These are phyloP conservation scores for Trichoderma aggressivum DNA, from an alignment of 2,329 filamentous ascomycete species.

Conservation along the genomic window DNA sequence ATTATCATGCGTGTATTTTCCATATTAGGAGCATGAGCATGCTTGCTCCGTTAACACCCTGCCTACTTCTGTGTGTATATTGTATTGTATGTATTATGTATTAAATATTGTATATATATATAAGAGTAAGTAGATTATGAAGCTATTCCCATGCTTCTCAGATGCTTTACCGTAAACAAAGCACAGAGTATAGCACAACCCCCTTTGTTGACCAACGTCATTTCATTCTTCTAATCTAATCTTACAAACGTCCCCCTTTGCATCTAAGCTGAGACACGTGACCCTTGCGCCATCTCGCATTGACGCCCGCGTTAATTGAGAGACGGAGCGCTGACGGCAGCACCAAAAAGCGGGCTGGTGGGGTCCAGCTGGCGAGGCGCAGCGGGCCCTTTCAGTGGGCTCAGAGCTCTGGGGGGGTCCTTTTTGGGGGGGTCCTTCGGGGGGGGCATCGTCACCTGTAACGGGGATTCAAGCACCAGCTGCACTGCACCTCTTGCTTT, in stretches of 20 bases:
- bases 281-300: slow-evolving; percentile 7
- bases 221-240: too few species aligned
- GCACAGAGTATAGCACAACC: not conserved
- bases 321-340: slow-evolving; percentile 5
- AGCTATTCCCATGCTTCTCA: not conserved
- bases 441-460: slow-evolving; percentile 16
- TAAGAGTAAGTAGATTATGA: not conserved
- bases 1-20: not conserved
- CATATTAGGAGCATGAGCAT: not conserved
- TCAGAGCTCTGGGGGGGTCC: not conserved
- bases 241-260: not conserved
- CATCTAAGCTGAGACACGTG: not conserved
- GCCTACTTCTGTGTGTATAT: not conserved
- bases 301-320: not conserved
- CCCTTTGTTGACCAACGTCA: not conserved
- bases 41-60: not conserved
- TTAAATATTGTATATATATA: not conserved
- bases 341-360: not conserved
- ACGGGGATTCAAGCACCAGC: not conserved
- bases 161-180: not conserved
- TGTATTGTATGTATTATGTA: not conserved
- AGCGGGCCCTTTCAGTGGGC: slow-evolving; percentile 12
- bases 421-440: not conserved
- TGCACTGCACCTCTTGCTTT: not conserved
- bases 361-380: slow-evolving; percentile 16